A percentile compares a stretch with the other conserved stretches of the same genome.
phyloP scores from a whole-genome alignment of 768 basidiomycete genomes.

The Kwoniella shandongensis region DNA sequence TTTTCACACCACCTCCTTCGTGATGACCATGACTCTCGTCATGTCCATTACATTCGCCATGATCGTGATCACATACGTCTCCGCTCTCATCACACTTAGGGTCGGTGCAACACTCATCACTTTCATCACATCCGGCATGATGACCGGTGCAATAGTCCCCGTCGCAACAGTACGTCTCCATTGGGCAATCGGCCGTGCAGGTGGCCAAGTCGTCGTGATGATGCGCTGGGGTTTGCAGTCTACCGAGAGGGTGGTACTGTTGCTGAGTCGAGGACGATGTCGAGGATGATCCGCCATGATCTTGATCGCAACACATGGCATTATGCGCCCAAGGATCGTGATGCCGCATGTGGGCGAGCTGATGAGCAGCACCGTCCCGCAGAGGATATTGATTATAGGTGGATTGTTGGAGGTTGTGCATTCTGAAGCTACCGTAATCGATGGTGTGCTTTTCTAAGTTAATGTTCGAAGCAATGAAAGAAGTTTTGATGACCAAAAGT shows the following conservation, averaged over 20 bases:
- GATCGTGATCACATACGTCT: conserved; percentile 3
- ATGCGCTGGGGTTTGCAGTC: background rate
- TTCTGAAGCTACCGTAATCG: too few relatives aligned
- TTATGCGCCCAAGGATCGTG: conserved; percentile 43
- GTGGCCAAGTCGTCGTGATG: background rate
- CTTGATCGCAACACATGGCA: conserved; percentile 42
- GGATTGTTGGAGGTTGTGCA: too few relatives aligned
- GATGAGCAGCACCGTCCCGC: too few relatives aligned
- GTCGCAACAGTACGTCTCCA: conserved; percentile 30
- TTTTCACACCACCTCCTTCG: background rate
- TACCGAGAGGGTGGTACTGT: background rate
- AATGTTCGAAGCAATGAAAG: too few relatives aligned
- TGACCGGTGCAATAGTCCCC: conserved; percentile 20
- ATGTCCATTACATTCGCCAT: conserved; percentile 1
- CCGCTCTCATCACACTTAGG: conserved; percentile 16
- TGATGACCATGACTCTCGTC: conserved; percentile 1
- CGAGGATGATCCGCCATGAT: conserved; percentile 40
- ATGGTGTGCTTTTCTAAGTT: too few relatives aligned
- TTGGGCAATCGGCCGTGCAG: conserved; percentile 10
- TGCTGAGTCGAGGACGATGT: conserved; percentile 8
- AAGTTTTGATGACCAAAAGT: too few relatives aligned
- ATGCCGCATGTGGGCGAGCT: background rate
- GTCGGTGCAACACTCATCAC: conserved; percentile 30
- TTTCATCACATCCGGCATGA: conserved; percentile 4
- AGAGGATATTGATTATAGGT: too few relatives aligned